Percentiles rank a stretch among this genome's conserved stretches.
Evolutionary conservation across 176 grass and related monocot species (phyloP).

Genomic region (Pontederia crassipes): DNA sequence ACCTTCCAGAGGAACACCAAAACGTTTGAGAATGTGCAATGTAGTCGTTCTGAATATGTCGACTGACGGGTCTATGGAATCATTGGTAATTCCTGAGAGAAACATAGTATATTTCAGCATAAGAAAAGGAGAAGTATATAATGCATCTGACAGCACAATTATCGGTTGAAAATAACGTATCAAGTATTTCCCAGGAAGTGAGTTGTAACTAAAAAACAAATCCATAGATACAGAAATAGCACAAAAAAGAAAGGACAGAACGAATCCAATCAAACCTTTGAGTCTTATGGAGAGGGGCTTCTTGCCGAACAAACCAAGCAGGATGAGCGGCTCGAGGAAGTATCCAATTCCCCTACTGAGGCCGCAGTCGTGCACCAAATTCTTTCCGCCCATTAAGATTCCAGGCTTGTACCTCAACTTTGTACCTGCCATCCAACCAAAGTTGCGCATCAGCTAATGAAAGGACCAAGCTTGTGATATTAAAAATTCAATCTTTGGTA

Average conservation of each 20-base stretch:
- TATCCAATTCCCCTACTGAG: constrained; percentile 65
- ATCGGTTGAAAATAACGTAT: neutral
- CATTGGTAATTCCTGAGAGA: constrained; percentile 77
- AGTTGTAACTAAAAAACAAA: neutral
- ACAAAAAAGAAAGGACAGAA: neutral
- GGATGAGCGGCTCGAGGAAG: constrained; percentile 70
- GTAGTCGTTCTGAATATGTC: constrained; percentile 67
- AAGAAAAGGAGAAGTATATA: too few species aligned
- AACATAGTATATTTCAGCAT: neutral
- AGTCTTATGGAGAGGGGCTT: constrained; percentile 45
- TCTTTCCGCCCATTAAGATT: constrained; percentile 46
- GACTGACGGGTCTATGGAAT: constrained; percentile 65
- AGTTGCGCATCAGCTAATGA: neutral
- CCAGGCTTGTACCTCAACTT: constrained; percentile 68
- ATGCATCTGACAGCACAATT: neutral
- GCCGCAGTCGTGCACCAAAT: constrained; percentile 63
- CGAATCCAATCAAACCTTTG: constrained; percentile 38
- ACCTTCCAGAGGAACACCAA: constrained; percentile 79
- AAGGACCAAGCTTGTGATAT: neutral
- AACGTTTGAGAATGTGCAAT: constrained; percentile 78
- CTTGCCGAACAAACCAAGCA: constrained; percentile 64
- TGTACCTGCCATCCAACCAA: constrained; percentile 41
- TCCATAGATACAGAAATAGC: neutral
- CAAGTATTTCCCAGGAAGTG: neutral
- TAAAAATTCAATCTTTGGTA: neutral